Conservation (phyloP, 1,284 basidiomycete species). For the Irpex lacteus region DNA sequence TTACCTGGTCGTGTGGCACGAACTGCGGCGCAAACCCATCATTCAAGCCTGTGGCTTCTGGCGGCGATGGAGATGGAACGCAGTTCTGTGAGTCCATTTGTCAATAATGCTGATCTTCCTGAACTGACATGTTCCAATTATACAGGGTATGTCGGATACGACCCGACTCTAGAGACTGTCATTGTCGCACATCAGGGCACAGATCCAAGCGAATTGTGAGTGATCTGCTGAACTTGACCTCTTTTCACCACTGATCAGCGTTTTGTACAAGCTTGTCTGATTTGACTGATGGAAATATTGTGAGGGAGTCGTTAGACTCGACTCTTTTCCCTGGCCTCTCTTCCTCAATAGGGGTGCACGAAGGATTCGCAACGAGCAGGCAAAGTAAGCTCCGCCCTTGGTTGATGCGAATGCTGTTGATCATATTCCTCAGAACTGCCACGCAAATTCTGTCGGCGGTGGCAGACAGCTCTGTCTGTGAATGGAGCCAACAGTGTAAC, state of each 20-base stretch:
- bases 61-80: conserved; percentile 50
- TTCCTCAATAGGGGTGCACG: conserved; percentile 48
- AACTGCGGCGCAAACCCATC: conserved; percentile 48
- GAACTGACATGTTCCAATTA: neutral
- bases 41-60: conserved; percentile 56
- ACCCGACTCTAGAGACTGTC: conserved; percentile 38
- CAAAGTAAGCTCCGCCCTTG: conserved; percentile 33
- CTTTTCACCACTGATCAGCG: conserved; percentile 2
- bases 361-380: conserved; percentile 55
- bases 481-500: conserved; percentile 31
- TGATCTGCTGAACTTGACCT: too few species aligned
- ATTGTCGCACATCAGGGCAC: conserved; percentile 56
- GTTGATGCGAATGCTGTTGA: too few species aligned
- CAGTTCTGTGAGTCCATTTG: conserved; percentile 40
- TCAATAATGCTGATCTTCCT: neutral
- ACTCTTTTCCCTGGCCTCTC: conserved; percentile 58
- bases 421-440: conserved; percentile 27
- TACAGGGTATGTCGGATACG: conserved; percentile 45
- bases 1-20: conserved; percentile 56
- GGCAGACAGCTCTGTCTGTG: conserved; percentile 26
- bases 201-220: conserved; percentile 44
- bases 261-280: conserved; percentile 38
- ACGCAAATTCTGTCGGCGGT: conserved; percentile 35
- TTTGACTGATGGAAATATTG: conserved; percentile 52
- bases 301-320: conserved; percentile 36